Evolutionary conservation across 2,329 filamentous ascomycete genomes (phyloP).

Genomic region (Dactylellina parvicollis): DNA sequence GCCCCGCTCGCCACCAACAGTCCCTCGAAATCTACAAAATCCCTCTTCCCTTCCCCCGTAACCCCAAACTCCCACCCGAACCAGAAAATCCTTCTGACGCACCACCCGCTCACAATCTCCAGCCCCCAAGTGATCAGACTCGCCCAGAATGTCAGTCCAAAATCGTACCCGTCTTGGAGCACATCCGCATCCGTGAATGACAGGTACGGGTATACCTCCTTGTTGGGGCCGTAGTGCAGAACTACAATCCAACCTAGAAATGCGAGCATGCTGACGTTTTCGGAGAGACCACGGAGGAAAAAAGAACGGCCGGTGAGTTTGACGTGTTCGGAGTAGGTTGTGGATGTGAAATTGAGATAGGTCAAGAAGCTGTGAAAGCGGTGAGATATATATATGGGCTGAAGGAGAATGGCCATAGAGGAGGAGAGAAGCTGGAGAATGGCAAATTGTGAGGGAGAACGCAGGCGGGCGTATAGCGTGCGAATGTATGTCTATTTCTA

Average conservation of each 20-base stretch:
- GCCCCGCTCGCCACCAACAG: slow-evolving; percentile 67
- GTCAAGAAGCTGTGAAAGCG: slow-evolving; percentile 69
- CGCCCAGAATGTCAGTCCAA: slow-evolving; percentile 71
- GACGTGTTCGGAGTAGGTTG: slow-evolving; percentile 72
- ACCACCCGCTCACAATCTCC: slow-evolving; percentile 71
- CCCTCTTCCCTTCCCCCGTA: slow-evolving; percentile 72
- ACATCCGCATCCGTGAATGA: slow-evolving; percentile 67
- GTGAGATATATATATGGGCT: slow-evolving; percentile 72
- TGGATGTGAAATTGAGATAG: slow-evolving; percentile 68
- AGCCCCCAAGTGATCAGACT: slow-evolving; percentile 74
- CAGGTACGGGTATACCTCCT: slow-evolving; percentile 76
- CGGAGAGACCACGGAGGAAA: slow-evolving; percentile 73
- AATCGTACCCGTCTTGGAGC: slow-evolving; percentile 68
- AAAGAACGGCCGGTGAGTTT: slow-evolving; percentile 74
- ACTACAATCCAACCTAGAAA: slow-evolving; percentile 74
- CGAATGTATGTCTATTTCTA: slow-evolving; percentile 71
- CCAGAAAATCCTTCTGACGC: slow-evolving; percentile 69
- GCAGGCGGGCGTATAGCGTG: slow-evolving; percentile 73
- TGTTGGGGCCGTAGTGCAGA: slow-evolving; percentile 74
- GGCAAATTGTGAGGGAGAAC: slow-evolving; percentile 73
- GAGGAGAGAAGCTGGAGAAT: slow-evolving; percentile 73
- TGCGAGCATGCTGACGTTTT: slow-evolving; percentile 75
- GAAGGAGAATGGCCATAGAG: slow-evolving; percentile 71
- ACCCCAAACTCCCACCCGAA: slow-evolving; percentile 71
- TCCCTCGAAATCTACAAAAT: slow-evolving; percentile 74